Base-by-base conservation (phyloP, 345 rosid genomes). In the Anacardium occidentale region DNA sequence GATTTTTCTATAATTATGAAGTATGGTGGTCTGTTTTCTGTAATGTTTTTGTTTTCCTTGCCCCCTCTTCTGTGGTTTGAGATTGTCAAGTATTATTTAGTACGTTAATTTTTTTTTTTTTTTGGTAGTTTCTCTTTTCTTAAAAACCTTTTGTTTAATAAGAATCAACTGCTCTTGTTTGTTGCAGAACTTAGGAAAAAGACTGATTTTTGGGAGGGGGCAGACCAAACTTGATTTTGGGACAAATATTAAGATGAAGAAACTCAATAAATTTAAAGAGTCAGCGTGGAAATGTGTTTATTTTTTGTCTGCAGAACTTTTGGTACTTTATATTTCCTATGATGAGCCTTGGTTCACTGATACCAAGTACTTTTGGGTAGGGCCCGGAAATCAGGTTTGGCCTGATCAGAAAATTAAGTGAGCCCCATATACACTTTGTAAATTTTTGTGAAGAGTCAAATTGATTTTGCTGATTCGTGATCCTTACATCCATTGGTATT, bases 231-330 rank as follows among this genome's bases (percentile, higher is more conserved):
- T 63, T 70, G 85, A 87, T 71, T 60, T 80, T 59, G 80, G 75
- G 50, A 72, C 65, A 21, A 71, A 40, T 22, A 85, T 82, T 72
- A 82, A 71, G 72, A 78, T 78, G 82, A 84, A 89, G 78, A 90
- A 85, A 72, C 80, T 90, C 72, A 73, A 76, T 22, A 92, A 92
- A 75, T 94, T 94, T 76, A 89, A 92, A 76, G 98, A 94, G 75
- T 89, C 98, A 0, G 97, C 95, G 2, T 94, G 98, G 98, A 94
- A 94, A 83, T 92, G 89, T 77, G 71, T 89, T 21, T 92, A 90
- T 70, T 94, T 80, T 66, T 81, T 92, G 63, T 88, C 97, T 10
- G 91, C 92, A 18, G 98, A 94, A 83, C 29, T 83, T 83, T 77
- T 92, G 61, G 85, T 84, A 64, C 56, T 94, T 18, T 75, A 68